These are phyloP conservation scores for Amanita fuliginea DNA, from an alignment of 768 basidiomycete genomes.

Conservation along the genomic window DNA sequence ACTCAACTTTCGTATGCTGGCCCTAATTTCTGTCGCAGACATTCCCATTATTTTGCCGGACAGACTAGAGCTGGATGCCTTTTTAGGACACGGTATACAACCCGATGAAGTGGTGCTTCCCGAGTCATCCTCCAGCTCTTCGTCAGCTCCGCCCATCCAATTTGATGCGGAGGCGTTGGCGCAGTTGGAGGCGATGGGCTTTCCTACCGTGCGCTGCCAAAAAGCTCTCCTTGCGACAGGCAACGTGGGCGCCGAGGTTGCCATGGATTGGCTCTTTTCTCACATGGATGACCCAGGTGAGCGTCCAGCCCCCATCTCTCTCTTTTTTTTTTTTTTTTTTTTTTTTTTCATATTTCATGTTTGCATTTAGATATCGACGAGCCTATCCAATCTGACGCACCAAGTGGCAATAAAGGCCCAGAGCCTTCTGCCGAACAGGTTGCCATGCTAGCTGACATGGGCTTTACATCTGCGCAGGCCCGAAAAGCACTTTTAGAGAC, in stretches of 20 bases:
- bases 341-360: no score
- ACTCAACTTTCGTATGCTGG: background rate
- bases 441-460: slow-evolving; percentile 77
- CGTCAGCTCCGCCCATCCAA: no score
- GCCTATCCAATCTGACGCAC: slow-evolving; percentile 39
- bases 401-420: slow-evolving; percentile 14
- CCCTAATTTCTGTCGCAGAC: slow-evolving; percentile 33
- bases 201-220: slow-evolving; percentile 76
- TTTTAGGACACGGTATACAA: slow-evolving; percentile 63
- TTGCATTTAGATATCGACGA: slow-evolving; percentile 65
- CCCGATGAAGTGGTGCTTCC: slow-evolving; percentile 60
- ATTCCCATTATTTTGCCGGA: slow-evolving; percentile 71
- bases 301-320: slow-evolving; percentile 4
- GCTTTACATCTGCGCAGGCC: slow-evolving; percentile 77
- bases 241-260: slow-evolving; percentile 58
- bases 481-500: slow-evolving; percentile 82
- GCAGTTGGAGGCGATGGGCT: slow-evolving; percentile 84
- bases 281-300: slow-evolving; percentile 93
- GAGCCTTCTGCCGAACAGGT: slow-evolving; percentile 69
- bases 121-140: no score
- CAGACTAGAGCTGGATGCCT: slow-evolving; percentile 39
- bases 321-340: no score
- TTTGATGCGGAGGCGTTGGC: slow-evolving; percentile 57
- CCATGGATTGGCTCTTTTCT: slow-evolving; percentile 92
- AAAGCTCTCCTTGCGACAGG: slow-evolving; percentile 89